Evolutionary conservation across 352 stramenopile genomes (phyloP), one percentile per base, ranked within the genome.

Genomic region (Phytophthora aleatoria): DNA sequence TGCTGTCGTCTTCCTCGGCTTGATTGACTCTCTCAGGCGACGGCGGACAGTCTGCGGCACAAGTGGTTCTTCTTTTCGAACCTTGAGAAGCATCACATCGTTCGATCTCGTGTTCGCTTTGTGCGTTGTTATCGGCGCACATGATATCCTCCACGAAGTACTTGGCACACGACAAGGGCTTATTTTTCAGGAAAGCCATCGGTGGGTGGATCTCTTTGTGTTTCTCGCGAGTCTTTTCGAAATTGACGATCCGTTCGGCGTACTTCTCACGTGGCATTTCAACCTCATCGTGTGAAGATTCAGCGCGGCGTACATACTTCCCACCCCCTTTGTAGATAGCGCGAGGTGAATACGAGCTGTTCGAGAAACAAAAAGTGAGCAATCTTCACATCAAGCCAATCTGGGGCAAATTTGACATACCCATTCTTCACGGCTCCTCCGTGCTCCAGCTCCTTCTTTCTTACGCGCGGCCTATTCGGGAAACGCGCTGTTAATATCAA

Each of bases 141-240:
- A 89, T 61, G 10, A 86, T 42, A 62, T 89, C 76, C n/a, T 73
- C 54, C 8, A 86, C 69, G 31, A 87, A 89, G 49, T 83, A 89
- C 58, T 86, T 84, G 38, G 66, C 80, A 57, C 80, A 87, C 13
- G 68, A 68, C 45, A 89, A 71, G 27, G 76, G 71, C 43, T 86
- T 87, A 69, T 81, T 86, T 27, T 69, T 76, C 5, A 79, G 61
- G 36, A 90, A 76, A 13, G 70, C 61, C 73, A 92, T 82, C 1
- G 83, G 81, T 39, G 73, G 73, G 24, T 92, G 83, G 30, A 92
- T 84, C 51, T 92, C 81, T 50, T 90, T 92, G 51, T 77, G 56
- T 52, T 88, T 89, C 30, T 80, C 76, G 13, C 81, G 77, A 9
- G 69, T 71, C 58, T 82, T 85, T 61, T 83, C 77, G 20, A 90